These are phyloP conservation scores for Phaseolus lunatus DNA, from an alignment of 306 rosid genomes.

Conservation along the genomic window DNA sequence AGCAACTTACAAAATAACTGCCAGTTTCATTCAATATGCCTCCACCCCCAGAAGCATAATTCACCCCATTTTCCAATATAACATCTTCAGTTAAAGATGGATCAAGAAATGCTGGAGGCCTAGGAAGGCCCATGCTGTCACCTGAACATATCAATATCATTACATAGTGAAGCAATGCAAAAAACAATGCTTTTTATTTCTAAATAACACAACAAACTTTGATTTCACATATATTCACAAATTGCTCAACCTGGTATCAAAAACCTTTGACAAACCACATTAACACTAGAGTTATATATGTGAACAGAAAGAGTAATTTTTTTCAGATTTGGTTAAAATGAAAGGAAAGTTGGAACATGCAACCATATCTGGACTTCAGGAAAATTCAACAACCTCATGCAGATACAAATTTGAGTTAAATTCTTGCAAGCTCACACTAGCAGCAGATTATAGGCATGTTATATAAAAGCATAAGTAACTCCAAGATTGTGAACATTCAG, in stretches of 20 bases:
- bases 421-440: background rate
- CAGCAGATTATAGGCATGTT: background rate
- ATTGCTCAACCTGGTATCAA: background rate
- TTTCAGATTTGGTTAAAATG: background rate
- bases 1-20: slow-evolving; percentile 72
- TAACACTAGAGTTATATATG: no score
- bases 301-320: no score
- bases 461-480: background rate
- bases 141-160: slow-evolving; percentile 57
- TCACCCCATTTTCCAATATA: slow-evolving; percentile 80
- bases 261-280: background rate
- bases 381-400: background rate
- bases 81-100: slow-evolving; percentile 74
- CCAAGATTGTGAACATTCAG: background rate
- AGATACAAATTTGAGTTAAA: background rate
- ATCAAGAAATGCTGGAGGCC: slow-evolving; percentile 91
- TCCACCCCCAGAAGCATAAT: slow-evolving; percentile 96
- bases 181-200: background rate
- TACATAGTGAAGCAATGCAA: background rate
- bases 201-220: background rate
- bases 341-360: background rate
- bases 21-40: slow-evolving; percentile 95
- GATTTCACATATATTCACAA: background rate
- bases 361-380: background rate
- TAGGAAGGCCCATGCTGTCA: slow-evolving; percentile 74